Conservation (phyloP, 2,329 filamentous ascomycete species). For the Diplodia intermedia region DNA sequence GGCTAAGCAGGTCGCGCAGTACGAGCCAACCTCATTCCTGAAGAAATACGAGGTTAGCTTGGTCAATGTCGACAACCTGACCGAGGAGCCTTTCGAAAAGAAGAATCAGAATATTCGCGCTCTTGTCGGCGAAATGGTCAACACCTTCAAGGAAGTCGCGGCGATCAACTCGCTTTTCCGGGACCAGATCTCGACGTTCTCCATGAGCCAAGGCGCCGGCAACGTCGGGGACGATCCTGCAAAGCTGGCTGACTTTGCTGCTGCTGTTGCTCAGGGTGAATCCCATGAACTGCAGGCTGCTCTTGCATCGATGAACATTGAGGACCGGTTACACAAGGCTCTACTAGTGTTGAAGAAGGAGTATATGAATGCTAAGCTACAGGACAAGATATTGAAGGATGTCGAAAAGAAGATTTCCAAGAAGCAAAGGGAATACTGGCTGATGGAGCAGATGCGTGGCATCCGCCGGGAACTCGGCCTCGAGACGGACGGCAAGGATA, state of each 20-base stretch:
- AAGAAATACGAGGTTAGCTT: slow-evolving; percentile 91
- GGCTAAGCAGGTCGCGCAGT: slow-evolving; percentile 56
- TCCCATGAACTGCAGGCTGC: slow-evolving; percentile 92
- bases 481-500: slow-evolving; percentile 97
- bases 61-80: slow-evolving; percentile 92
- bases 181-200: slow-evolving; percentile 96
- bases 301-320: slow-evolving; percentile 84
- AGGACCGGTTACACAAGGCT: slow-evolving; percentile 90
- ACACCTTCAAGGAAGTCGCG: slow-evolving; percentile 97
- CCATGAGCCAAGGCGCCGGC: slow-evolving; percentile 90
- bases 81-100: slow-evolving; percentile 86
- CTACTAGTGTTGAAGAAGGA: slow-evolving; percentile 95
- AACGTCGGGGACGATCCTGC: slow-evolving; percentile 95
- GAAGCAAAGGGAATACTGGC: slow-evolving; percentile 95
- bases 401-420: slow-evolving; percentile 98
- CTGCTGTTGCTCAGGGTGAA: slow-evolving; percentile 88
- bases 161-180: slow-evolving; percentile 93
- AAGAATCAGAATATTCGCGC: slow-evolving; percentile 89
- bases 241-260: slow-evolving; percentile 95
- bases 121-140: slow-evolving; percentile 96
- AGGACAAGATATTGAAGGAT: slow-evolving; percentile 97
- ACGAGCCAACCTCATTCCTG: slow-evolving; percentile 90
- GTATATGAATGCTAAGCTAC: slow-evolving; percentile 95
- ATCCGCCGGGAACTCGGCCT: slow-evolving; percentile 95
- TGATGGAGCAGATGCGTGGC: slow-evolving; percentile 99